These are phyloP conservation scores for Alternaria brassicae DNA, from an alignment of 2,329 filamentous ascomycete genomes.

Conservation along the genomic window DNA sequence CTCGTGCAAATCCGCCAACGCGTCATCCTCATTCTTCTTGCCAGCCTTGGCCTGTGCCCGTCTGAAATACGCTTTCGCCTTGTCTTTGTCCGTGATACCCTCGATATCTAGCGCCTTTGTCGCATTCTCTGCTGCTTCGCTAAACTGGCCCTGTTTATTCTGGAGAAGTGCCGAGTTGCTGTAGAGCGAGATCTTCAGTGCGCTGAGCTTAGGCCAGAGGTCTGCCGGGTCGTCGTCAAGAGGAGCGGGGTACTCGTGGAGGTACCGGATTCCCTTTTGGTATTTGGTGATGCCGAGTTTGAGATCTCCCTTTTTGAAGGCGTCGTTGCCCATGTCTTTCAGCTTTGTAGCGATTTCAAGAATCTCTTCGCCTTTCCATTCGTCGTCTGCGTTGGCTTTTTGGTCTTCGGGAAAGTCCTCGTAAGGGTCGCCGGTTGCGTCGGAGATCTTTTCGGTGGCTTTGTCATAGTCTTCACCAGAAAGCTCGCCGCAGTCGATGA, in stretches of 20 bases:
- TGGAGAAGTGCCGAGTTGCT: conserved; percentile 87
- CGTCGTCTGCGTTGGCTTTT: conserved; percentile 54
- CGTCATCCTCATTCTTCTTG: conserved; percentile 84
- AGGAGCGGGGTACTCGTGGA: conserved; percentile 80
- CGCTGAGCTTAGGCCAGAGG: conserved; percentile 69
- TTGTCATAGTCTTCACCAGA: conserved; percentile 71
- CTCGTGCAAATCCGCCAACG: conserved; percentile 57
- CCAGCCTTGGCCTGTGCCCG: conserved; percentile 77
- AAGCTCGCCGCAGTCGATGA: conserved; percentile 84
- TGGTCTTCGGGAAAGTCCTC: conserved; percentile 96
- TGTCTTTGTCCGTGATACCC: conserved; percentile 72
- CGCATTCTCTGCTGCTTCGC: conserved; percentile 74
- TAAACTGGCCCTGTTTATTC: conserved; percentile 77
- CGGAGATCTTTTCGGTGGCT: conserved; percentile 72
- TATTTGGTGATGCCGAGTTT: conserved; percentile 84
- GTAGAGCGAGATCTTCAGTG: conserved; percentile 84
- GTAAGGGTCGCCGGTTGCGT: conserved; percentile 86
- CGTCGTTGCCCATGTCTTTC: conserved; percentile 91
- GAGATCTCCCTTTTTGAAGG: conserved; percentile 82
- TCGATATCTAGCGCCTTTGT: conserved; percentile 74
- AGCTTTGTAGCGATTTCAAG: conserved; percentile 82
- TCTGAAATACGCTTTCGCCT: conserved; percentile 88
- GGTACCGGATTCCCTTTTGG: conserved; percentile 87
- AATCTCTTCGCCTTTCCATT: conserved; percentile 71
- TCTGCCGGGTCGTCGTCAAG: conserved; percentile 73